Conservation (phyloP, 2,329 filamentous ascomycete species). For the Pseudogymnoascus sp. region DNA sequence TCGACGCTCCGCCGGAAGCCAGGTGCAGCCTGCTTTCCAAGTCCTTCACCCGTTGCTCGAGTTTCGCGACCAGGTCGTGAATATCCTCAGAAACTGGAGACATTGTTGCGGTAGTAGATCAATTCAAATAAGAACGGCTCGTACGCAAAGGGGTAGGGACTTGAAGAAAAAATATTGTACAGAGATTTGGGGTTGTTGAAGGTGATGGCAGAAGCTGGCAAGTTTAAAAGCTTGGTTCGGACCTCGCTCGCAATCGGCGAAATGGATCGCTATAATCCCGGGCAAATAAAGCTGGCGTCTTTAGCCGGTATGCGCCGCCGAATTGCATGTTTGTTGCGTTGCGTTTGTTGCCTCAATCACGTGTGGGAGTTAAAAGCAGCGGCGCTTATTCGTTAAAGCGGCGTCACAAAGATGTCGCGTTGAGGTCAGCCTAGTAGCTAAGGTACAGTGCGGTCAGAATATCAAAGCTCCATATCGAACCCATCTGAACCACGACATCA, state of each 20-base stretch:
- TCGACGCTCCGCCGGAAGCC: constrained; percentile 45
- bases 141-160: constrained; percentile 7
- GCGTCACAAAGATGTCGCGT: constrained; percentile 3
- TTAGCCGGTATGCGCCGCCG: constrained; percentile 11
- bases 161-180: constrained; percentile 23
- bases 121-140: constrained; percentile 15
- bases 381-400: constrained; percentile 7
- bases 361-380: background rate
- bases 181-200: constrained; percentile 15
- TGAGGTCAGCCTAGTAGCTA: constrained; percentile 12
- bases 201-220: constrained; percentile 16
- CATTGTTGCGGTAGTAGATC: constrained; percentile 54
- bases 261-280: constrained; percentile 9
- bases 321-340: background rate
- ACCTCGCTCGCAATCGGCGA: constrained; percentile 10
- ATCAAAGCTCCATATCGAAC: constrained; percentile 12
- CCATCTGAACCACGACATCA: constrained; percentile 9
- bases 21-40: constrained; percentile 66
- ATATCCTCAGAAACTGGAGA: constrained; percentile 82
- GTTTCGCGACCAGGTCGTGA: constrained; percentile 73
- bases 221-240: constrained; percentile 14
- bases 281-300: constrained; percentile 10
- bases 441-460: constrained; percentile 2
- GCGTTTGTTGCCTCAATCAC: background rate
- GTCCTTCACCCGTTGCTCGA: constrained; percentile 80